Conservation (phyloP, 495 filamentous ascomycete genomes). For the Penicillium lagena region DNA sequence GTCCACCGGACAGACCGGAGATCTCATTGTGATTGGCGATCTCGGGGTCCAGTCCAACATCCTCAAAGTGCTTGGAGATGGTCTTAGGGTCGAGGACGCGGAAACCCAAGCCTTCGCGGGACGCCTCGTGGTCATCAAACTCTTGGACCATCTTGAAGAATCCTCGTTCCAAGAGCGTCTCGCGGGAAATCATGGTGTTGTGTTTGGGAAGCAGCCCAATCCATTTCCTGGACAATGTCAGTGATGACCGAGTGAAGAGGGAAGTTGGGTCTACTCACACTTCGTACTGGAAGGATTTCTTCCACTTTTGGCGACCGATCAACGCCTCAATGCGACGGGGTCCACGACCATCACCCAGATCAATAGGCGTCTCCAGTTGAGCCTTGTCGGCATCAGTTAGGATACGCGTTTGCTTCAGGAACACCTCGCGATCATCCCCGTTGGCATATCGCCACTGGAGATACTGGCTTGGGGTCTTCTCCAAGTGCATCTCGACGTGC, state of each 20-base stretch:
- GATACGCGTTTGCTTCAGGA: slow-evolving; percentile 94
- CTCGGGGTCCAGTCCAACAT: slow-evolving; percentile 91
- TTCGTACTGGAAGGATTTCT: slow-evolving; percentile 99
- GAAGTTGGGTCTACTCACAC: slow-evolving; percentile 47
- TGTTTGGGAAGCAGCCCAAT: slow-evolving; percentile 76
- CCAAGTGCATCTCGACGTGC: slow-evolving; percentile 98
- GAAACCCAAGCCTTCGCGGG: slow-evolving; percentile 94
- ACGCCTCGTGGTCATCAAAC: slow-evolving; percentile 97
- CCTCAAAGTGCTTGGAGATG: slow-evolving; percentile 97
- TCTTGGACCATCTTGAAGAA: slow-evolving; percentile 94
- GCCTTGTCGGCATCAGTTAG: slow-evolving; percentile 77
- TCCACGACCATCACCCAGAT: slow-evolving; percentile 76
- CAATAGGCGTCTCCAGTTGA: slow-evolving; percentile 85
- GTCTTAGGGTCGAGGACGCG: slow-evolving; percentile 84
- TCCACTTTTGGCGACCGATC: slow-evolving; percentile 96
- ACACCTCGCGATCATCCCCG: slow-evolving; percentile 93
- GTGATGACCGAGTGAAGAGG: not conserved
- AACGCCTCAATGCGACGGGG: slow-evolving; percentile 74
- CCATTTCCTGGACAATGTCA: slow-evolving; percentile 64
- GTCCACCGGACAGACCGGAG: slow-evolving; percentile 92
- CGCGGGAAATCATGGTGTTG: slow-evolving; percentile 88
- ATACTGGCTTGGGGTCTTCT: slow-evolving; percentile 98
- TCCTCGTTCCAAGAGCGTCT: slow-evolving; percentile 78
- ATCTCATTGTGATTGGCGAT: slow-evolving; percentile 99
- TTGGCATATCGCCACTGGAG: slow-evolving; percentile 97